Evolutionary conservation across 192 early-diverging fungal genomes (phyloP).

Genomic region (Podila epigama): DNA sequence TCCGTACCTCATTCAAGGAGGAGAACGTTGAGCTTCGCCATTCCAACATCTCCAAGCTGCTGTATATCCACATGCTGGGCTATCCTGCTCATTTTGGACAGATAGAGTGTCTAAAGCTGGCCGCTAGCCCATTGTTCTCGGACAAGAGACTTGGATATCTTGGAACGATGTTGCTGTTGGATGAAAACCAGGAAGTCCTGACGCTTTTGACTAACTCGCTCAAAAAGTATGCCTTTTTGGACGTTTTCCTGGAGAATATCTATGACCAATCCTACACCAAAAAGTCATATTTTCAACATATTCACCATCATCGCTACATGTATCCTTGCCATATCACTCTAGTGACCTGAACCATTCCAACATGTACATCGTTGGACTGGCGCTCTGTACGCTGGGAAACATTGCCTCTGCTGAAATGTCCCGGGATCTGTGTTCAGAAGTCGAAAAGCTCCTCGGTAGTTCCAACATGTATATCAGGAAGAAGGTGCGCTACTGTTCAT

Average conservation of each 20-base stretch:
- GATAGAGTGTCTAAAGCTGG: slow-evolving; percentile 98
- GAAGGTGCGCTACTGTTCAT: slow-evolving; percentile 71
- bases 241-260: not conserved
- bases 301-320: not conserved
- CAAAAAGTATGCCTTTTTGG: slow-evolving; percentile 77
- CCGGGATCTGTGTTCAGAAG: slow-evolving; percentile 91
- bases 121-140: slow-evolving; percentile 89
- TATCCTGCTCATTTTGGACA: slow-evolving; percentile 99
- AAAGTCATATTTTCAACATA: not conserved
- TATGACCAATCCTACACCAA: not conserved
- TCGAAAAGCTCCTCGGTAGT: slow-evolving; percentile 90
- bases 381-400: slow-evolving; percentile 95
- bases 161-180: slow-evolving; percentile 95
- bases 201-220: slow-evolving; percentile 98
- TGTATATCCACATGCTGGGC: slow-evolving; percentile 99
- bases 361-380: slow-evolving; percentile 97
- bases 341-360: slow-evolving; percentile 96
- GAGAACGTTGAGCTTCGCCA: slow-evolving; percentile 91
- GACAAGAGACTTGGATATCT: slow-evolving; percentile 99
- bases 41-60: slow-evolving; percentile 94
- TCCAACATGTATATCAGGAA: slow-evolving; percentile 95
- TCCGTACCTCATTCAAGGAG: slow-evolving; percentile 97
- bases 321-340: slow-evolving; percentile 1
- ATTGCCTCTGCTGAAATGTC: slow-evolving; percentile 98
- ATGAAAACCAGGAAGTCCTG: slow-evolving; percentile 97